Evolutionary conservation across 1,284 basidiomycete genomes (phyloP), one percentile per base, ranked within the genome.

Genomic region (Rhodotorula sp.): DNA sequence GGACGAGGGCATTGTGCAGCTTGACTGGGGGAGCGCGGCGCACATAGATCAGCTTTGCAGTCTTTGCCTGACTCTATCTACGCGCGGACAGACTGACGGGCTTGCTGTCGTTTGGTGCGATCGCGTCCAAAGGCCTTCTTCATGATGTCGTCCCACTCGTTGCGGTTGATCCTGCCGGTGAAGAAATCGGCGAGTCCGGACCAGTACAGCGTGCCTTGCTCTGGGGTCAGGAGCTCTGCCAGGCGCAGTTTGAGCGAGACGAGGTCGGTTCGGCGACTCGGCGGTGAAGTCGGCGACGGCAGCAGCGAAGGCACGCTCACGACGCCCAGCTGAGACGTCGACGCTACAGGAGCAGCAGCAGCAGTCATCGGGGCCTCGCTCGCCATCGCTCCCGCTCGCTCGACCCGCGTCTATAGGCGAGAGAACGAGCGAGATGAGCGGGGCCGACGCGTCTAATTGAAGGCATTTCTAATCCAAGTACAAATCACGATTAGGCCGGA

Each of bases 1-100:
- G 76, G 62, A 84, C 77, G 29, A 84, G 76, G 6, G 80, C 78
- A 69, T 83, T 83, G 78, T 84, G 83, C 34, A 83, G 75, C 43
- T 81, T 79, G 23, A 82, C 82, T 82, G 75, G n/a, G 49, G n/a
- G 15, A n/a, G 6, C n/a, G 60, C n/a, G 16, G 51, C 31, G 46
- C 2, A 39, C 31, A 21, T 21, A 31, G 3, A 46, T 48, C 54
- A 57, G 29, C 15, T 12, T 34, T 5, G 34, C 10, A 31, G 23
- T 14, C 4, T 16, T 0, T 34, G 1, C n/a, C 0, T 3, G 43
- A 20, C 1, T 1, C 6, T 20, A 34, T 21, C 8, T 7, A 1
- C 12, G 6, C 2, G n/a, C 21, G 3, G 7, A 48, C 26, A 51
- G 16, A 48, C 26, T 56, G 16, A 60, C 46, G 63, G 43, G 62